Percentiles rank a stretch among this genome's conserved stretches.
Evolutionary conservation across 345 rosid genomes (phyloP).

Genomic region (Passiflora organensis): DNA sequence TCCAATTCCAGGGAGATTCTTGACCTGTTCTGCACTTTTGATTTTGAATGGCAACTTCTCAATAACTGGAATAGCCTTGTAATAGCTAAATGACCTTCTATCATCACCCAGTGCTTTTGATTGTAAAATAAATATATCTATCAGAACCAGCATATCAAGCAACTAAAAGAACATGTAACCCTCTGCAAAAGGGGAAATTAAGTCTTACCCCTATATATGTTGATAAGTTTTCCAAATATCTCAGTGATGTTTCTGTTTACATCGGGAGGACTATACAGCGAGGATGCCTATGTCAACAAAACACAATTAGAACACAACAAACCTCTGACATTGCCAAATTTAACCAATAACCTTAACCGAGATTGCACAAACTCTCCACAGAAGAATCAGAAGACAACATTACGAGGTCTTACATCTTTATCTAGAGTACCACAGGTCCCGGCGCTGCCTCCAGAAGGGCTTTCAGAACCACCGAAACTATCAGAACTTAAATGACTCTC

Average conservation of each 20-base stretch:
- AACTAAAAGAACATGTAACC: background rate
- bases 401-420: conserved; percentile 43
- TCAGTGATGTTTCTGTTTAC: conserved; percentile 72
- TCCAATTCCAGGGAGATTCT: conserved; percentile 82
- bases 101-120: conserved; percentile 88
- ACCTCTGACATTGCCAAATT: no score
- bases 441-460: conserved; percentile 11
- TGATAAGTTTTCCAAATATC: conserved; percentile 84
- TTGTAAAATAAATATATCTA: conserved; percentile 11
- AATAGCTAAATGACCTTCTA: conserved; percentile 86
- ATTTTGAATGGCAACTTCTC: conserved; percentile 84
- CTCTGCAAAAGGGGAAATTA: background rate
- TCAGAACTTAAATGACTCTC: conserved; percentile 33
- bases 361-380: background rate
- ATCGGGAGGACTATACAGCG: conserved; percentile 69
- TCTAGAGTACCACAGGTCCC: conserved; percentile 17
- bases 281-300: conserved; percentile 34
- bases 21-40: conserved; percentile 77
- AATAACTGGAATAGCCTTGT: conserved; percentile 79
- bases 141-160: conserved; percentile 10
- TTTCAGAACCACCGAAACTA: conserved; percentile 28
- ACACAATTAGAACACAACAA: conserved; percentile 1
- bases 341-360: no score
- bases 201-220: conserved; percentile 71
- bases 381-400: background rate